phyloP scores from a whole-genome alignment of 495 filamentous ascomycete species.

The Aspergillus carlsbadensis region DNA sequence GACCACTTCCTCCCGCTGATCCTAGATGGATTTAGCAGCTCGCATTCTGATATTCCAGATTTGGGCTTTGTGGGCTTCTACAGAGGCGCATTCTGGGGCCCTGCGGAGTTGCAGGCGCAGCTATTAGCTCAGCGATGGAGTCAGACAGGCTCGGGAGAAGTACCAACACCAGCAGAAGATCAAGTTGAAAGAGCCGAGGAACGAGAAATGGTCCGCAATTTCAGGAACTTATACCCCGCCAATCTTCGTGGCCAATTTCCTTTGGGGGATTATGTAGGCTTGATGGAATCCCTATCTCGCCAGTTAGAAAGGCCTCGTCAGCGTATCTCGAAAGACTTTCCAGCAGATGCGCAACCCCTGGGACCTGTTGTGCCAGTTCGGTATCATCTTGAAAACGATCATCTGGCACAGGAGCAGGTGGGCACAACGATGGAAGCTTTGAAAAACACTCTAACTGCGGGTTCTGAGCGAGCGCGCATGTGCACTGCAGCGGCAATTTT shows the following conservation, averaged over 20 bases:
- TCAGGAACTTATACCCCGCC: conserved; percentile 29
- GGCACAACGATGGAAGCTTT: conserved; percentile 24
- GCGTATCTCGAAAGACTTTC: conserved; percentile 1
- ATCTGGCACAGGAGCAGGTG: neutral
- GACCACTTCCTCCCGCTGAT: conserved; percentile 65
- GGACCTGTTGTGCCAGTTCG: conserved; percentile 40
- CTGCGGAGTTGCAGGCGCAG: conserved; percentile 83
- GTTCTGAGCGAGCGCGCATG: conserved; percentile 1
- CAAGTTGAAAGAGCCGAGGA: conserved; percentile 22
- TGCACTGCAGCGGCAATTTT: conserved; percentile 56
- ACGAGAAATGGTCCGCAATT: conserved; percentile 22
- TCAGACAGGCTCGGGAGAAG: neutral
- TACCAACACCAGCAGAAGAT: conserved; percentile 3
- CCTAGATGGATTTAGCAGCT: conserved; percentile 63
- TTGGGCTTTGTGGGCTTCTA: conserved; percentile 86
- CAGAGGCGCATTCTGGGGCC: conserved; percentile 80
- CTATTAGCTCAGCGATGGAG: conserved; percentile 53
- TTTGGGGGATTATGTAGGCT: conserved; percentile 76
- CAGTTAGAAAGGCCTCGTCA: conserved; percentile 42
- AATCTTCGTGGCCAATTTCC: conserved; percentile 64
- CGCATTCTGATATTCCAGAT: conserved; percentile 57
- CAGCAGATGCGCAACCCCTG: neutral
- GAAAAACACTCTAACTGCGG: conserved; percentile 10
- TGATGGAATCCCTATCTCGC: conserved; percentile 68
- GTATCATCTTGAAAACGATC: conserved; percentile 19